phyloP scores from a whole-genome alignment of 331 rosid species.

The Malus hybrid region DNA sequence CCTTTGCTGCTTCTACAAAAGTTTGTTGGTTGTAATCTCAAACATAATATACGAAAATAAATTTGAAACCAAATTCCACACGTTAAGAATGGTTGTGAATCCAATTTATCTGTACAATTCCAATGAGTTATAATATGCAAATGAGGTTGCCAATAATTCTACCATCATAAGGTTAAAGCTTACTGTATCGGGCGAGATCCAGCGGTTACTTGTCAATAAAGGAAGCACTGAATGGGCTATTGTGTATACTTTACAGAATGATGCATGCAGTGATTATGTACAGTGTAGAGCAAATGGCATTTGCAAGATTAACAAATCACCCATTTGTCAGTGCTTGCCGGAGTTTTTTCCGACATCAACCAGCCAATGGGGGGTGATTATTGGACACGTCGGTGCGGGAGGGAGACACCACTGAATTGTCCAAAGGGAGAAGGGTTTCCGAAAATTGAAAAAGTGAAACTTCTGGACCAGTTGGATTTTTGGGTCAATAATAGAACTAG shows the following conservation, averaged over 20 bases:
- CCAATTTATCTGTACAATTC: neutral
- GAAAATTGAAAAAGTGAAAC: slow-evolving; percentile 15
- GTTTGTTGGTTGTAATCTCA: too few relatives aligned
- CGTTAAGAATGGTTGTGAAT: neutral
- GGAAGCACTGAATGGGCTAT: neutral
- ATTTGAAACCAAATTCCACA: too few relatives aligned
- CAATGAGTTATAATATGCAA: slow-evolving; percentile 5
- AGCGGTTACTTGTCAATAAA: neutral
- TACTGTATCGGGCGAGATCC: neutral
- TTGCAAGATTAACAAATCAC: slow-evolving; percentile 13
- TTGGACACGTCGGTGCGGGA: slow-evolving; percentile 30
- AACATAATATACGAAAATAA: too few relatives aligned
- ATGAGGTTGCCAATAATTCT: neutral
- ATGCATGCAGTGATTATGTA: slow-evolving; percentile 34
- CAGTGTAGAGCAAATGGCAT: slow-evolving; percentile 40
- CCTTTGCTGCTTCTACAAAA: too few relatives aligned
- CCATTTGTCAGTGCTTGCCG: slow-evolving; percentile 31
- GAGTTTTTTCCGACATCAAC: slow-evolving; percentile 29
- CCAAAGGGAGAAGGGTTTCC: neutral
- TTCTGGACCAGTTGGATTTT: slow-evolving; percentile 32
- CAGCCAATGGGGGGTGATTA: slow-evolving; percentile 29
- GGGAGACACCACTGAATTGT: slow-evolving; percentile 17
- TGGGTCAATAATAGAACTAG: slow-evolving; percentile 8
- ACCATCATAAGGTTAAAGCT: neutral
- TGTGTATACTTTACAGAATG: neutral